Percentiles rank a stretch among this genome's conserved stretches.
phyloP scores from a whole-genome alignment of 1,284 basidiomycete species.

The Apiotrichum akiyoshidainum region DNA sequence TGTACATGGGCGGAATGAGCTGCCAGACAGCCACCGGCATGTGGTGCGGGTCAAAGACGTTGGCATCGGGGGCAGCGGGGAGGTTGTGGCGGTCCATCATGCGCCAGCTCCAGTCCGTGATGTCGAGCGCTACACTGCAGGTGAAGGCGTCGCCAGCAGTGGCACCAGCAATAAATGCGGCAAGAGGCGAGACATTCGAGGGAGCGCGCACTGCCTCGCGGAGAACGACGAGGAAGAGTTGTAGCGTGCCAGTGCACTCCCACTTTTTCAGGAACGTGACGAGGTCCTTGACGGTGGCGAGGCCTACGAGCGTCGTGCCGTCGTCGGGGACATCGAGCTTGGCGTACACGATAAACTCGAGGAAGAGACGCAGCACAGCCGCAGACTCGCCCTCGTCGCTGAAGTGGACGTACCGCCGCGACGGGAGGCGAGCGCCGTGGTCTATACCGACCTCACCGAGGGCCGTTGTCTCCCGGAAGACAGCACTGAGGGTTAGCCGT shows the following conservation, averaged over 20 bases:
- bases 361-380: slow-evolving; percentile 13
- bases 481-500: slow-evolving; percentile 5
- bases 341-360: slow-evolving; percentile 12
- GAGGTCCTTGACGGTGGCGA: slow-evolving; percentile 7
- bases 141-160: slow-evolving; percentile 18
- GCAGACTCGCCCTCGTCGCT: slow-evolving; percentile 8
- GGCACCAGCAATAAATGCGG: slow-evolving; percentile 16
- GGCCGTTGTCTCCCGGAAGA: slow-evolving; percentile 11
- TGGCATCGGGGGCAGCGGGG: slow-evolving; percentile 6
- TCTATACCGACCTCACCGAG: not conserved
- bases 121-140: slow-evolving; percentile 13
- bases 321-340: slow-evolving; percentile 15
- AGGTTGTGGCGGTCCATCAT: slow-evolving; percentile 16
- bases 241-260: slow-evolving; percentile 10
- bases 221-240: slow-evolving; percentile 7
- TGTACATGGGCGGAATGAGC: slow-evolving; percentile 22
- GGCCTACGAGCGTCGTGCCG: slow-evolving; percentile 16
- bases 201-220: slow-evolving; percentile 18
- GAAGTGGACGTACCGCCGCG: slow-evolving; percentile 4
- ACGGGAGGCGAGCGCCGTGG: not conserved
- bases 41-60: slow-evolving; percentile 23
- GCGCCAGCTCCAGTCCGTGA: slow-evolving; percentile 20
- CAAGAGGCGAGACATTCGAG: slow-evolving; percentile 8
- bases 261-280: slow-evolving; percentile 14
- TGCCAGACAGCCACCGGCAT: slow-evolving; percentile 22